These are phyloP conservation scores for Boletus barrowsii DNA, from an alignment of 768 basidiomycete species.

Conservation along the genomic window DNA sequence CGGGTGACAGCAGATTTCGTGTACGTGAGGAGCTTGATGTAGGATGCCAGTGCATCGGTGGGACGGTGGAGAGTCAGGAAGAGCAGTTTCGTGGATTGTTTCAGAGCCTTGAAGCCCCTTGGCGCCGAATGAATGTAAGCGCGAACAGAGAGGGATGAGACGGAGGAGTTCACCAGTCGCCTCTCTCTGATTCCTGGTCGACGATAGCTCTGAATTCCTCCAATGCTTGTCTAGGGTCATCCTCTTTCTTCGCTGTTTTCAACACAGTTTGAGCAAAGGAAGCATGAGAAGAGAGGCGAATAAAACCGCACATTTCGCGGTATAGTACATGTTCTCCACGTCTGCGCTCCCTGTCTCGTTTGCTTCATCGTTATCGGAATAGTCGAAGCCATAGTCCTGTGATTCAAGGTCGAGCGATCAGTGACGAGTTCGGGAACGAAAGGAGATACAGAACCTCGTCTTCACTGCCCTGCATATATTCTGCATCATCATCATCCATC, in stretches of 20 bases:
- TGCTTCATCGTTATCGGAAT: slow-evolving; percentile 86
- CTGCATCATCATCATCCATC: slow-evolving; percentile 94
- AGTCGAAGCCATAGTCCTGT: slow-evolving; percentile 95
- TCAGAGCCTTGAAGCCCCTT: slow-evolving; percentile 99
- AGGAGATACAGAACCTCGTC: slow-evolving; percentile 59
- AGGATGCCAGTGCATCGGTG: slow-evolving; percentile 80
- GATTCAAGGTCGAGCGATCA: slow-evolving; percentile 5
- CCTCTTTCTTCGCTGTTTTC: slow-evolving; percentile 81
- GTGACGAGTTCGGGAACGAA: not conserved
- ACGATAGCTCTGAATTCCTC: slow-evolving; percentile 89
- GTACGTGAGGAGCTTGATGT: slow-evolving; percentile 83
- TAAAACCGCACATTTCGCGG: slow-evolving; percentile 77
- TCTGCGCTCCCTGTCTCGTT: slow-evolving; percentile 80
- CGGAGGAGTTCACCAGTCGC: slow-evolving; percentile 71
- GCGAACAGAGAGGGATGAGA: not conserved
- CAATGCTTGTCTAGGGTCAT: slow-evolving; percentile 87
- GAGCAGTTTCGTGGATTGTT: slow-evolving; percentile 93
- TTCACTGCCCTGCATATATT: slow-evolving; percentile 89
- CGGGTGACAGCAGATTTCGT: slow-evolving; percentile 94
- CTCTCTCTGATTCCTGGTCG: slow-evolving; percentile 86
- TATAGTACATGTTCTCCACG: slow-evolving; percentile 98
- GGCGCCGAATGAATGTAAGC: slow-evolving; percentile 1
- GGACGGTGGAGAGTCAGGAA: slow-evolving; percentile 79
- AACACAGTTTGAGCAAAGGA: not conserved
- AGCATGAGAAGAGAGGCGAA: not conserved